Percentiles rank a stretch among this genome's conserved stretches.
Conservation (phyloP, 495 filamentous ascomycete species). For the Daldinia bambusicola region DNA sequence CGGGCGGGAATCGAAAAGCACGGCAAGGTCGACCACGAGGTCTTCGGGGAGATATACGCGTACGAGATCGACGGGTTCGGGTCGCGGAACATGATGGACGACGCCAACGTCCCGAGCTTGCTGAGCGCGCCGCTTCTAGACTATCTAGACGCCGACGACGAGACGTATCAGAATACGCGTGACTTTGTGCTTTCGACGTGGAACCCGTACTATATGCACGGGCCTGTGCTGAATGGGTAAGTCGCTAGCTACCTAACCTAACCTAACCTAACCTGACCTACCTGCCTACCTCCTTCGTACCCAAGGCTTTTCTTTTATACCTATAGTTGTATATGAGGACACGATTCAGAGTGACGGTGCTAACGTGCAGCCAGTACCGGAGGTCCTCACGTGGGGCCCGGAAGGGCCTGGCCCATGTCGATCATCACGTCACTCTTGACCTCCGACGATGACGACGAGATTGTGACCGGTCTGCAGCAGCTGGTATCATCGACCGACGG, state of each 20-base stretch:
- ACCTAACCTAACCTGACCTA: neutral
- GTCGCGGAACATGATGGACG: slow-evolving; percentile 72
- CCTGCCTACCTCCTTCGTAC: too few relatives aligned
- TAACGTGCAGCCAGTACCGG: slow-evolving; percentile 64
- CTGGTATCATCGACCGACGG: slow-evolving; percentile 65
- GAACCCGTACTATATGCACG: slow-evolving; percentile 70
- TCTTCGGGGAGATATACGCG: slow-evolving; percentile 65
- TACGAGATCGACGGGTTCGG: slow-evolving; percentile 71
- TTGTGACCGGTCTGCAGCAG: slow-evolving; percentile 58
- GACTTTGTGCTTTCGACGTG: slow-evolving; percentile 61
- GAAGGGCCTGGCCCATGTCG: slow-evolving; percentile 67
- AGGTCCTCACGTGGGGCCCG: slow-evolving; percentile 64
- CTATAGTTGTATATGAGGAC: slow-evolving; percentile 1
- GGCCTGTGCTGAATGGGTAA: slow-evolving; percentile 64
- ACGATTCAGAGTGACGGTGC: slow-evolving; percentile 53
- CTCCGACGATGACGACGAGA: slow-evolving; percentile 63
- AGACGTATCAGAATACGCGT: slow-evolving; percentile 66
- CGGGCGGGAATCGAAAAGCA: slow-evolving; percentile 60
- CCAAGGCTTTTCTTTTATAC: too few relatives aligned
- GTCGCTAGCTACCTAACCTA: slow-evolving; percentile 36
- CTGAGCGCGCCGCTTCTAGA: slow-evolving; percentile 65
- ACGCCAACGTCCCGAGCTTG: slow-evolving; percentile 71
- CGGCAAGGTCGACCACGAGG: slow-evolving; percentile 59
- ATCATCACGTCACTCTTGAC: slow-evolving; percentile 67
- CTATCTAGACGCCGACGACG: slow-evolving; percentile 59